Conservation (phyloP, 2,329 filamentous ascomycete genomes). For the Claviceps humidiphila region DNA sequence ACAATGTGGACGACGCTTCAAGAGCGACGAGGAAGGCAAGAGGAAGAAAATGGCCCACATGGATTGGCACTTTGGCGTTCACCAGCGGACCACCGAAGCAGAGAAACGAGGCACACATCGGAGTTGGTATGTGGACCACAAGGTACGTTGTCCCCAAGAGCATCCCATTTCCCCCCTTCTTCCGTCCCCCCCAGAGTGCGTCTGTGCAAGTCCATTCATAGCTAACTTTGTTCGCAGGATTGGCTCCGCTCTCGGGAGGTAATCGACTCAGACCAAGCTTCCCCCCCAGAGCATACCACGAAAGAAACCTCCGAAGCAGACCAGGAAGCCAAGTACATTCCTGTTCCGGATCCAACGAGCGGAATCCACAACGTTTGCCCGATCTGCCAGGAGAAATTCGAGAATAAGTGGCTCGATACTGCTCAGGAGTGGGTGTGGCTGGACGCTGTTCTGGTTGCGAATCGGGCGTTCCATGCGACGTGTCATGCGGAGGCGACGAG, state of each 20-base stretch:
- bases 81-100: constrained; percentile 75
- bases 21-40: constrained; percentile 60
- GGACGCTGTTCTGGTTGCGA: constrained; percentile 68
- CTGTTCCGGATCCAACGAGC: constrained; percentile 66
- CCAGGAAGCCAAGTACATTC: constrained; percentile 53
- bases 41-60: constrained; percentile 83
- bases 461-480: constrained; percentile 75
- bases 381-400: constrained; percentile 91
- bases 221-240: constrained; percentile 38
- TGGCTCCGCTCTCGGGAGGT: constrained; percentile 80
- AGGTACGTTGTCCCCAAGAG: constrained; percentile 37
- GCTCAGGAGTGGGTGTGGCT: constrained; percentile 96
- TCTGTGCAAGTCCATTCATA: no score
- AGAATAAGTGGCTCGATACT: constrained; percentile 82
- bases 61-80: constrained; percentile 96
- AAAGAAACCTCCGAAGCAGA: constrained; percentile 24
- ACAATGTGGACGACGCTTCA: constrained; percentile 82
- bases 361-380: constrained; percentile 70
- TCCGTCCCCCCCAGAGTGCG: no score
- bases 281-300: constrained; percentile 18
- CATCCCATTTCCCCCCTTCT: no score
- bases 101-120: constrained; percentile 78
- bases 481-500: constrained; percentile 75
- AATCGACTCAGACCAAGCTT: constrained; percentile 49
- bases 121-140: constrained; percentile 88